phyloP scores from a whole-genome alignment of 495 filamentous ascomycete genomes.

The Diplogelasinospora grovesii region DNA sequence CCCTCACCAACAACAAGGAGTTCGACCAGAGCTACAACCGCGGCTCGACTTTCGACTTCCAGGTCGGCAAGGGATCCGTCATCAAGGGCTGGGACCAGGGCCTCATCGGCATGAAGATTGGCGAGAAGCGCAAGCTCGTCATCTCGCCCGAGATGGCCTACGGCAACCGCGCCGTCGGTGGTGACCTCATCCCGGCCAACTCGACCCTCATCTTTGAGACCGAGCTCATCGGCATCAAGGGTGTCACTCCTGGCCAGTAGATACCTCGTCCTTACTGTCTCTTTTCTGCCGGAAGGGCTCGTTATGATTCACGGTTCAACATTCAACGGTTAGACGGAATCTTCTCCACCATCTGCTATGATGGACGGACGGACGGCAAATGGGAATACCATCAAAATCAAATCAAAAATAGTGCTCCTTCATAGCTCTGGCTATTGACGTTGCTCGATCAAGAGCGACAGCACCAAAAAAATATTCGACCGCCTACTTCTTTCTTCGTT shows the following conservation, averaged over 20 bases:
- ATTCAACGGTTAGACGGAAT: too few species aligned
- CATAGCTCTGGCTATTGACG: too few species aligned
- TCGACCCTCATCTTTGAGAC: conserved; percentile 64
- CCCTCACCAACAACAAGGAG: conserved; percentile 25
- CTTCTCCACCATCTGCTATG: too few species aligned
- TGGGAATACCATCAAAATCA: too few species aligned
- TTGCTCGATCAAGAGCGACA: too few species aligned
- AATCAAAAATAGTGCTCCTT: too few species aligned
- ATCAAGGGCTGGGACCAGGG: conserved; percentile 85
- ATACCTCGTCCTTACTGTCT: neutral
- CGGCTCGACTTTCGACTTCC: conserved; percentile 60
- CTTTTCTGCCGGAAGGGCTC: neutral
- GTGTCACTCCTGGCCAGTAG: conserved; percentile 39
- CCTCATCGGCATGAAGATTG: conserved; percentile 80
- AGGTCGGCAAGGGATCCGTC: conserved; percentile 62
- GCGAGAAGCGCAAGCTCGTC: conserved; percentile 69
- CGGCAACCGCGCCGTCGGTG: conserved; percentile 57
- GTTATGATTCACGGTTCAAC: too few species aligned
- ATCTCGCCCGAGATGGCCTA: conserved; percentile 74
- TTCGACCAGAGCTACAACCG: conserved; percentile 52
- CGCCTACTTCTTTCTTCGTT: too few species aligned
- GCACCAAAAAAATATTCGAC: too few species aligned
- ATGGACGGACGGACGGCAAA: too few species aligned
- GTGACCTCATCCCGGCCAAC: conserved; percentile 47
- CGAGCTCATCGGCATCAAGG: conserved; percentile 70